These are phyloP conservation scores for Fusarium sp. DNA, from an alignment of 2,329 filamentous ascomycete species.

Conservation along the genomic window DNA sequence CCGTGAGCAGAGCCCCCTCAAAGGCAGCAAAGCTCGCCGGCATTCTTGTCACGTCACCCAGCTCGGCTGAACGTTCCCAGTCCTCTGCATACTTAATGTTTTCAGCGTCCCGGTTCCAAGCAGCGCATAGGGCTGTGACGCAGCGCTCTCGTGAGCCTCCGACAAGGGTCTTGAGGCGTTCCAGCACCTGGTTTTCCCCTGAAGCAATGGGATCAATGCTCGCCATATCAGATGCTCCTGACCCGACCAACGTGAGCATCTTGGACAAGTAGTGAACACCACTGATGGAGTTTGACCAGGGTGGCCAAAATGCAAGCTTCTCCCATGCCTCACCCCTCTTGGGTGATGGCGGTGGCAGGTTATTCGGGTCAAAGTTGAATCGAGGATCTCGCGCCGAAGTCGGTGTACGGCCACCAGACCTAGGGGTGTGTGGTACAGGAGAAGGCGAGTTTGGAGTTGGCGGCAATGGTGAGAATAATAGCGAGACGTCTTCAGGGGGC, in stretches of 20 bases:
- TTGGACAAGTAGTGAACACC: conserved; percentile 90
- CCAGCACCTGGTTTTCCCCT: conserved; percentile 65
- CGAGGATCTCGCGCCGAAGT: conserved; percentile 71
- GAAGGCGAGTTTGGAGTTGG: conserved; percentile 64
- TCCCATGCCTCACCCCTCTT: conserved; percentile 88
- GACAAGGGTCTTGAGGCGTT: conserved; percentile 78
- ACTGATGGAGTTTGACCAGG: conserved; percentile 87
- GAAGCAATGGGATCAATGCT: conserved; percentile 71
- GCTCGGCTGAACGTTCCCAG: conserved; percentile 84
- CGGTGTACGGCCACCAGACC: conserved; percentile 56
- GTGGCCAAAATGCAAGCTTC: conserved; percentile 94
- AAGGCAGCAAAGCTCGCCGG: conserved; percentile 85
- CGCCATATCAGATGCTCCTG: conserved; percentile 85
- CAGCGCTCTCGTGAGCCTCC: conserved; percentile 82
- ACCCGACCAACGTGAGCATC: conserved; percentile 82
- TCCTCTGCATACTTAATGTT: conserved; percentile 92
- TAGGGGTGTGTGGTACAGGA: conserved; percentile 48
- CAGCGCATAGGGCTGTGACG: conserved; percentile 82
- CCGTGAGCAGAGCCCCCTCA: conserved; percentile 79
- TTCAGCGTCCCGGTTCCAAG: conserved; percentile 93
- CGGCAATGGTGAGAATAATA: conserved; percentile 82
- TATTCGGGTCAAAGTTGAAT: conserved; percentile 81
- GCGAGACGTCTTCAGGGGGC: conserved; percentile 88
- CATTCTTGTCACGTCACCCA: conserved; percentile 89
- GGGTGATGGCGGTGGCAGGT: conserved; percentile 77